phyloP scores from a whole-genome alignment of 495 filamentous ascomycete species.

The Penicillium cosmopolitanum region DNA sequence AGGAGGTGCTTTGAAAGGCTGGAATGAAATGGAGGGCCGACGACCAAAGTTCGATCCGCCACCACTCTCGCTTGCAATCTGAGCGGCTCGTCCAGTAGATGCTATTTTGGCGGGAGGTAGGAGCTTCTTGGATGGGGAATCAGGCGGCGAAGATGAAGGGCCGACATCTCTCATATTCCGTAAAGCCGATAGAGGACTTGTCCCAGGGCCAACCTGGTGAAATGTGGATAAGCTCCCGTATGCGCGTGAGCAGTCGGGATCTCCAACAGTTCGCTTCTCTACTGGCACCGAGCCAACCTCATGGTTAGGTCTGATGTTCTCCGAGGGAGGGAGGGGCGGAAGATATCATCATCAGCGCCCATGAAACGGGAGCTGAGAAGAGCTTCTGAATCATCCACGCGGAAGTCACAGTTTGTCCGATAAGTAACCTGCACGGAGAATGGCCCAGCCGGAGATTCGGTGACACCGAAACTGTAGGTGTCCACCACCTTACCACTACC shows the following conservation, averaged over 20 bases:
- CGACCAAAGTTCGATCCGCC: slow-evolving; percentile 57
- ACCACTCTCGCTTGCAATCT: slow-evolving; percentile 55
- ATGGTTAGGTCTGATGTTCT: slow-evolving; percentile 37
- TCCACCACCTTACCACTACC: slow-evolving; percentile 68
- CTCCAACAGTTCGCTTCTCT: slow-evolving; percentile 42
- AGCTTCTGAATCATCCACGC: slow-evolving; percentile 87
- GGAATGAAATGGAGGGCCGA: slow-evolving; percentile 89
- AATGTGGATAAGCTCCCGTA: slow-evolving; percentile 95
- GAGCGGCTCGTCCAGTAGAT: slow-evolving; percentile 63
- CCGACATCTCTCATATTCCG: slow-evolving; percentile 64
- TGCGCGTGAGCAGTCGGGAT: slow-evolving; percentile 73
- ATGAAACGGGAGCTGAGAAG: slow-evolving; percentile 94
- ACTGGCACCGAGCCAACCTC: slow-evolving; percentile 79
- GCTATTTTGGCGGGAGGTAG: slow-evolving; percentile 60
- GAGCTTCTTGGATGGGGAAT: slow-evolving; percentile 65
- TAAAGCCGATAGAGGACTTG: slow-evolving; percentile 86
- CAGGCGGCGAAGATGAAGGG: slow-evolving; percentile 45
- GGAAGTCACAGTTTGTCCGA: slow-evolving; percentile 86
- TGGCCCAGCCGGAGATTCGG: slow-evolving; percentile 82
- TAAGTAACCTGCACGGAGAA: slow-evolving; percentile 82
- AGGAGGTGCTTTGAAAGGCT: slow-evolving; percentile 93
- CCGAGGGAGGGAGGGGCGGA: slow-evolving; percentile 70
- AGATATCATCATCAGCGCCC: slow-evolving; percentile 85
- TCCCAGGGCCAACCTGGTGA: slow-evolving; percentile 77
- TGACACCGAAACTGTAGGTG: slow-evolving; percentile 74